Percentiles rank a stretch among this genome's conserved stretches.
These are phyloP conservation scores for Solanum peruvianum DNA, from an alignment of 257 asterid species.

Conservation along the genomic window DNA sequence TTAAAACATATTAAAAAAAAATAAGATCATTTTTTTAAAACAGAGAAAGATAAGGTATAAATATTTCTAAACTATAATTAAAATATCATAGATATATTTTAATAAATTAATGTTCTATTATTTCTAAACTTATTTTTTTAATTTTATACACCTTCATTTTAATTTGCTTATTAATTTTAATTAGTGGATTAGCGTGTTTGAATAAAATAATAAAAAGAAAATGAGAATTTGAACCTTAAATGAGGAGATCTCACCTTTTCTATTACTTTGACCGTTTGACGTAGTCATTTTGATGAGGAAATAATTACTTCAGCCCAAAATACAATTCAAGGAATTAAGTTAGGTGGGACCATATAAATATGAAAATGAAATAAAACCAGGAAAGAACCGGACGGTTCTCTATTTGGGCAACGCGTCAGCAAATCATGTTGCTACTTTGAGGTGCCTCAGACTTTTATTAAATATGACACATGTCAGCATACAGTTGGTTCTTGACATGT, in stretches of 20 bases:
- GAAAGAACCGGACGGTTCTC: neutral
- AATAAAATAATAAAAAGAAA: no score
- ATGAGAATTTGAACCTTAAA: neutral
- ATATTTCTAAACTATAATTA: no score
- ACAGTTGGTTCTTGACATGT: neutral
- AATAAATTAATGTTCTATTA: no score
- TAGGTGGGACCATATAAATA: neutral
- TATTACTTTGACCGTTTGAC: neutral
- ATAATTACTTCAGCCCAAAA: neutral
- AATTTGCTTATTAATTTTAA: neutral
- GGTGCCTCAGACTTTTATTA: neutral
- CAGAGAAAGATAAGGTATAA: no score
- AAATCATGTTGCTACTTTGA: neutral
- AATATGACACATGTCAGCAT: neutral
- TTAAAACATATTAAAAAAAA: no score
- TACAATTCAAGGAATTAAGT: neutral
- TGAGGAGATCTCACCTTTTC: neutral
- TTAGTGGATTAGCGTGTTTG: neutral
- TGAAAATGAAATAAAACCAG: neutral
- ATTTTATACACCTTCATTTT: no score
- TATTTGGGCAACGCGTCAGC: neutral
- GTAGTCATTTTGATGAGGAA: neutral
- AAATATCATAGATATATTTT: no score
- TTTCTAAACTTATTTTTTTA: no score
- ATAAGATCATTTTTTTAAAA: no score